Base-by-base conservation (phyloP, 306 rosid species). In the Leucaena leucocephala region DNA sequence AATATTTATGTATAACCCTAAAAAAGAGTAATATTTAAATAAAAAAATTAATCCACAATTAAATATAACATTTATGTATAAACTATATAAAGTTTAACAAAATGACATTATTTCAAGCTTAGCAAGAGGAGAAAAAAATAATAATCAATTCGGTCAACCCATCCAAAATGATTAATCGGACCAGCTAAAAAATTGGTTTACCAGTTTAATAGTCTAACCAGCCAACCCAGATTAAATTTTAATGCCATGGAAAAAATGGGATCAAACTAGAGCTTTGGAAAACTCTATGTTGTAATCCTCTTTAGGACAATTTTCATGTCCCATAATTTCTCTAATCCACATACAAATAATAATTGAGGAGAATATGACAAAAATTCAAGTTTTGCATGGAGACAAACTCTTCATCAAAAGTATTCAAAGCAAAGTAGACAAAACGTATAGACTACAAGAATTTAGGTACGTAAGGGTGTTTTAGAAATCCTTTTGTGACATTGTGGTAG, bases 381-480 rank as follows among this genome's bases (percentile, higher is more conserved):
- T 88, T 86, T 80, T 86, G 73, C 74, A 82, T 84, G 81, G 58
- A 84, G 4, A 14, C 57, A 89, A 76, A 85, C 84, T 85, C 74
- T 75, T 77, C 68, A 66, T 77, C 71, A 87, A 84, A 84, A 84
- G 62, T 66, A 80, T 78, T 75, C 75, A 71, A 82, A 85, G 79
- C 21, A 75, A 83, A 73, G 33, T 78, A 77, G 46, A 80, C 82
- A 3, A 82, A 85, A 84, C 84, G 33, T 14, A 27, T 17, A 17
- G 4, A 42, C 7, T 2, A 11, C 15, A 21, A 58, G 15, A 2
- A 33, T 61, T 27, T 12, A 38, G 9, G 36, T 10, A n/a, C n/a
- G n/a, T n/a, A 54, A 21, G 35, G 76, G 74, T 39, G 50, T 77
- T 82, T 61, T 16, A 12, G 74, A 73, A 66, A 64, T 50, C 75